A percentile compares a stretch with the other conserved stretches of the same genome.
Evolutionary conservation across 768 basidiomycete species (phyloP).

Genomic region (Favolaschia claudopus): DNA sequence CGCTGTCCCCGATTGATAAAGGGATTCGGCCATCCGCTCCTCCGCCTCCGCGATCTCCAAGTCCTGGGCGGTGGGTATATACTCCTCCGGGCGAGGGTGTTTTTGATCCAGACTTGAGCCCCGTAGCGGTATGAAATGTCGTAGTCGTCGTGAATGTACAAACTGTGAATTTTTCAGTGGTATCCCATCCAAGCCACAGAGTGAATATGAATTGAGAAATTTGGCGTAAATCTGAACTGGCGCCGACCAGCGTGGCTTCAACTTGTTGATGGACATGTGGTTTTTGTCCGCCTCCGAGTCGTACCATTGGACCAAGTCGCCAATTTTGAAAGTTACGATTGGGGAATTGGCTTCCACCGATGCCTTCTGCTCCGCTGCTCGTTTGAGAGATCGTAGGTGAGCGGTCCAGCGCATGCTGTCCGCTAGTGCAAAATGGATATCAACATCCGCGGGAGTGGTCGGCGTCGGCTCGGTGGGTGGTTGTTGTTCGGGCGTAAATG

Average conservation of each 20-base stretch:
- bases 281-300: conserved; percentile 12
- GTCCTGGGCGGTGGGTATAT: conserved; percentile 12
- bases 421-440: conserved; percentile 32
- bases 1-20: neutral
- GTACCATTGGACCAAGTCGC: conserved; percentile 31
- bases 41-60: conserved; percentile 12
- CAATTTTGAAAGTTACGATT: conserved; percentile 22
- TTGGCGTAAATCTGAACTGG: conserved; percentile 19
- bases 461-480: neutral
- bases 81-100: conserved; percentile 14
- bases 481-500: conserved; percentile 22
- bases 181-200: conserved; percentile 22
- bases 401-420: conserved; percentile 28
- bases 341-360: conserved; percentile 27
- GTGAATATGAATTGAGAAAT: conserved; percentile 27
- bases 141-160: conserved; percentile 17
- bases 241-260: conserved; percentile 37
- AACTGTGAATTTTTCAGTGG: conserved; percentile 21
- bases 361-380: conserved; percentile 23
- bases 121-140: conserved; percentile 22
- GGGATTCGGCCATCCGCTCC: conserved; percentile 12
- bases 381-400: conserved; percentile 16
- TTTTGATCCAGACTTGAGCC: conserved; percentile 21
- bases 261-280: conserved; percentile 24
- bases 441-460: conserved; percentile 1